Evolutionary conservation across 257 asterid genomes (phyloP).

Genomic region (Anisodus acutangulus): DNA sequence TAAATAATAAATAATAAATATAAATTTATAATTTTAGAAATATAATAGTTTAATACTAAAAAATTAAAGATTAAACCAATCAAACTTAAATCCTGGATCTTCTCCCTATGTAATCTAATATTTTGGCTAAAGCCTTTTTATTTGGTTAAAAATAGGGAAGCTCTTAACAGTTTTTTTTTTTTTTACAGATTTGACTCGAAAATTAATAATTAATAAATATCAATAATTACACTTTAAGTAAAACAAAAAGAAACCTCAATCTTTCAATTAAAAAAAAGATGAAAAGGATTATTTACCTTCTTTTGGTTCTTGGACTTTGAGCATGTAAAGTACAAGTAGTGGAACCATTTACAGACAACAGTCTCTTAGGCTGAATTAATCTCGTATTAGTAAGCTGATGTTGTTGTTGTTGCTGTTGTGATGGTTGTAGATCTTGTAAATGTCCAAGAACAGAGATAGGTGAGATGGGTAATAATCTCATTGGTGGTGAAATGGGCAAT

Average conservation of each 20-base stretch:
- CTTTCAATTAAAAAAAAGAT: background rate
- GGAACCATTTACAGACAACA: constrained; percentile 44
- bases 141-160: no score
- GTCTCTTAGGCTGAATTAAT: constrained; percentile 29
- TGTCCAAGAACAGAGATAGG: constrained; percentile 62
- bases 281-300: constrained; percentile 51
- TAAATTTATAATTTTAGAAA: no score
- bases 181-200: no score
- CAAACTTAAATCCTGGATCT: no score
- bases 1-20: no score
- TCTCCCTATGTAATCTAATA: no score
- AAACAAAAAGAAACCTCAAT: background rate
- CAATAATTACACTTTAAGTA: no score
- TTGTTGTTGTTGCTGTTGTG: constrained; percentile 30
- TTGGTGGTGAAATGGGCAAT: background rate
- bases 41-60: no score
- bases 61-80: no score
- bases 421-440: constrained; percentile 56
- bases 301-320: constrained; percentile 62
- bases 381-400: background rate
- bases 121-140: no score
- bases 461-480: constrained; percentile 40
- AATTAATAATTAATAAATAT: no score
- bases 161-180: no score
- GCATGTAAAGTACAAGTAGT: constrained; percentile 36